Percentiles rank a stretch among this genome's conserved stretches.
Conservation (phyloP, 306 rosid species). For the Vigna nakashimae region DNA sequence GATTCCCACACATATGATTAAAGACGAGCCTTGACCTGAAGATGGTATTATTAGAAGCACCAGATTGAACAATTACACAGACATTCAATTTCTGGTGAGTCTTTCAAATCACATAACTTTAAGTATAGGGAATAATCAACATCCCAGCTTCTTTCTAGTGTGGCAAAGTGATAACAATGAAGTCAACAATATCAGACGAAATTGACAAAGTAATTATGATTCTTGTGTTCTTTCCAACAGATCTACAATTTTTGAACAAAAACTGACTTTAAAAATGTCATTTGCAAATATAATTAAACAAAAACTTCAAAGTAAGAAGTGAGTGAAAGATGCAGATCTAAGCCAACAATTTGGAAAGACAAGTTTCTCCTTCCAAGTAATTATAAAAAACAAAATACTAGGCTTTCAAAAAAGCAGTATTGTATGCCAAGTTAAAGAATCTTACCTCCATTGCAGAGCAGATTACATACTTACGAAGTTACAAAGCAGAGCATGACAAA, state of each 20-base stretch:
- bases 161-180: slow-evolving; percentile 14
- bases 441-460: neutral
- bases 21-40: slow-evolving; percentile 97
- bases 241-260: neutral
- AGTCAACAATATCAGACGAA: neutral
- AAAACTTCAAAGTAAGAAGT: slow-evolving; percentile 1
- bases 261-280: neutral
- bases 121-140: slow-evolving; percentile 24
- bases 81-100: slow-evolving; percentile 4
- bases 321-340: neutral
- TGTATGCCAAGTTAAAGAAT: slow-evolving; percentile 15
- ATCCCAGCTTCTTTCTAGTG: slow-evolving; percentile 23
- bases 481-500: neutral
- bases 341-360: slow-evolving; percentile 3
- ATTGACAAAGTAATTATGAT: neutral
- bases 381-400: slow-evolving; percentile 10
- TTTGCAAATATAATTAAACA: neutral
- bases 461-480: neutral
- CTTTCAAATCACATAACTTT: slow-evolving; percentile 27
- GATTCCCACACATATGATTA: slow-evolving; percentile 92
- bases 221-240: slow-evolving; percentile 4
- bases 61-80: slow-evolving; percentile 26
- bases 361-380: neutral
- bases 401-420: neutral
- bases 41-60: slow-evolving; percentile 46